phyloP scores from a whole-genome alignment of 768 basidiomycete species.

The Kwoniella pini region DNA sequence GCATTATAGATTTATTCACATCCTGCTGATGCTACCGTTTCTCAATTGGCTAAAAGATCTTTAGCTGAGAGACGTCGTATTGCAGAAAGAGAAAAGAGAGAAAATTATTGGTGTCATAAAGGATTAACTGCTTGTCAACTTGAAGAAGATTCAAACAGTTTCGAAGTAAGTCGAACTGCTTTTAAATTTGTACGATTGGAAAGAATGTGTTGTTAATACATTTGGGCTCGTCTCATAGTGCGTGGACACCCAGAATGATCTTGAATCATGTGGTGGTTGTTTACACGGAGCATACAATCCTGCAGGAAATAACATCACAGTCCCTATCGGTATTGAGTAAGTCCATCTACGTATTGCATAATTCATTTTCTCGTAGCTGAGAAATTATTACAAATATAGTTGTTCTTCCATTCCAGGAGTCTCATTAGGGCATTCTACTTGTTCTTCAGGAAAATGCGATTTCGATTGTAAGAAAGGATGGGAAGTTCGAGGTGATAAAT shows the following conservation, averaged over 20 bases:
- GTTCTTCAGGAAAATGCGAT: not conserved
- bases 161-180: not conserved
- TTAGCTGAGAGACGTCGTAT: not conserved
- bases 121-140: conserved; percentile 1
- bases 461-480: conserved; percentile 11
- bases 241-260: conserved; percentile 3
- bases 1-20: not conserved
- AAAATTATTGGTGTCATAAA: not conserved
- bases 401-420: conserved; percentile 1
- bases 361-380: too few relatives aligned
- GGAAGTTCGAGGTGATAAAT: not conserved
- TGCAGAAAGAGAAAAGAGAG: not conserved
- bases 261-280: conserved; percentile 7
- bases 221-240: not conserved
- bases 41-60: not conserved
- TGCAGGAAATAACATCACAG: not conserved
- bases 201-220: not conserved
- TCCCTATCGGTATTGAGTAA: not conserved
- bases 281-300: conserved; percentile 1
- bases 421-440: not conserved
- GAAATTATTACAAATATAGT: not conserved
- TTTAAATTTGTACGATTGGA: too few relatives aligned
- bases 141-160: not conserved
- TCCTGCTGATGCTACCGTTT: not conserved
- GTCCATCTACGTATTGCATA: not conserved